Percentiles rank a stretch among this genome's conserved stretches.
phyloP scores from a whole-genome alignment of 2,329 filamentous ascomycete species.

The Periconia sp. region DNA sequence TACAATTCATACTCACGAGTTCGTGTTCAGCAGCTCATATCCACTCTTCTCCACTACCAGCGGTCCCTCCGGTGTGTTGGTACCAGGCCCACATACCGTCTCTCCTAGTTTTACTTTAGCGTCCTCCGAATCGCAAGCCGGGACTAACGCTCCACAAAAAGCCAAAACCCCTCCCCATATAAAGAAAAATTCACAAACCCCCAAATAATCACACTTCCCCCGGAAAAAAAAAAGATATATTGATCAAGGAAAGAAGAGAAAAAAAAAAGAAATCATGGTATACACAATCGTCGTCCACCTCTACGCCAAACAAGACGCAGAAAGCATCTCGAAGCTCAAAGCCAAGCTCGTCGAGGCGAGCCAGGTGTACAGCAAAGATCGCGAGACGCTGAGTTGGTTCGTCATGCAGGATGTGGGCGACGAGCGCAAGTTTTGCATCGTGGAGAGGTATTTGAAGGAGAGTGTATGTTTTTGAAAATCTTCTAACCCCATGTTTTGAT shows the following conservation, averaged over 20 bases:
- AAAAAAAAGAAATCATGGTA: too few relatives aligned
- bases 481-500: too few relatives aligned
- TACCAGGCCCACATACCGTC: too few relatives aligned
- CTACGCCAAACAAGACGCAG: conserved; percentile 70
- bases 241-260: conserved; percentile 29
- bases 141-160: too few relatives aligned
- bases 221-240: conserved; percentile 2
- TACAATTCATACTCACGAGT: too few relatives aligned
- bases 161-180: background rate
- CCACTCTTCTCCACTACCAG: too few relatives aligned
- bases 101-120: too few relatives aligned
- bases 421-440: conserved; percentile 73
- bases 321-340: conserved; percentile 69
- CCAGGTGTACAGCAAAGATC: conserved; percentile 73
- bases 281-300: conserved; percentile 74
- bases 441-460: conserved; percentile 75
- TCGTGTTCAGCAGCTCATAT: too few relatives aligned
- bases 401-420: conserved; percentile 78
- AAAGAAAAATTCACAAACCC: background rate
- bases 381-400: conserved; percentile 71
- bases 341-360: conserved; percentile 78
- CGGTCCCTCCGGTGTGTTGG: too few relatives aligned
- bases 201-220: too few relatives aligned
- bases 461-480: conserved; percentile 52
- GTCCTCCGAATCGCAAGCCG: too few relatives aligned